phyloP scores from a whole-genome alignment of 2,329 filamentous ascomycete species.

The Nigrospora osmanthi region DNA sequence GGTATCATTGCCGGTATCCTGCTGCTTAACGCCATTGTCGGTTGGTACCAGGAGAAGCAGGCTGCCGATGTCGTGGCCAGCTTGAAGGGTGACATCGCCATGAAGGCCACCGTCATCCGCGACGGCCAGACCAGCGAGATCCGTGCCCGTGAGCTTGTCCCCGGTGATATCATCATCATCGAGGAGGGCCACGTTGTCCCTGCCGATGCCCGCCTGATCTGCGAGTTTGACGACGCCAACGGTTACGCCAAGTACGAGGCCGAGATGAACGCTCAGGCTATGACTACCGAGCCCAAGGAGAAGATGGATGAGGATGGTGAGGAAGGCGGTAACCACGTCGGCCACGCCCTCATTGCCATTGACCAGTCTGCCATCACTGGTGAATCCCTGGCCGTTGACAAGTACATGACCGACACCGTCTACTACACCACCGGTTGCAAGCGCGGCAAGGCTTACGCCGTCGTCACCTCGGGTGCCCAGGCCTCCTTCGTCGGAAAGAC shows the following conservation, averaged over 20 bases:
- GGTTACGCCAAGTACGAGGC: constrained; percentile 61
- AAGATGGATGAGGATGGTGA: constrained; percentile 49
- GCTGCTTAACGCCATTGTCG: constrained; percentile 65
- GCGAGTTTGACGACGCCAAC: constrained; percentile 60
- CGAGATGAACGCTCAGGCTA: constrained; percentile 51
- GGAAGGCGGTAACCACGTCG: constrained; percentile 45
- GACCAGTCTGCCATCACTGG: constrained; percentile 78
- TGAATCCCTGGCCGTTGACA: constrained; percentile 72
- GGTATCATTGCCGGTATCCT: constrained; percentile 73
- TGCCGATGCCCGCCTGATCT: constrained; percentile 62
- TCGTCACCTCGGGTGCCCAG: constrained; percentile 59
- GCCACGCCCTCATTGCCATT: constrained; percentile 60
- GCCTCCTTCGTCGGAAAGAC: constrained; percentile 73
- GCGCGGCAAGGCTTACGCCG: constrained; percentile 67
- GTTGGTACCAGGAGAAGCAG: constrained; percentile 78
- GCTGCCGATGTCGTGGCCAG: constrained; percentile 68
- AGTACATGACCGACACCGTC: constrained; percentile 68
- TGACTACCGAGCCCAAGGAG: constrained; percentile 46
- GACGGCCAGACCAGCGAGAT: constrained; percentile 61
- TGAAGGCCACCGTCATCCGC: constrained; percentile 62
- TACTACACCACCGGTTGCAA: constrained; percentile 81
- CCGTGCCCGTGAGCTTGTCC: constrained; percentile 66
- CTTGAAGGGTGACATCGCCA: constrained; percentile 71
- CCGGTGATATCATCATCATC: constrained; percentile 53
- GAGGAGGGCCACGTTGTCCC: constrained; percentile 57